Evolutionary conservation across 2,329 filamentous ascomycete genomes (phyloP), one percentile per base, ranked within the genome.

Genomic region (Beauveria medogensis): DNA sequence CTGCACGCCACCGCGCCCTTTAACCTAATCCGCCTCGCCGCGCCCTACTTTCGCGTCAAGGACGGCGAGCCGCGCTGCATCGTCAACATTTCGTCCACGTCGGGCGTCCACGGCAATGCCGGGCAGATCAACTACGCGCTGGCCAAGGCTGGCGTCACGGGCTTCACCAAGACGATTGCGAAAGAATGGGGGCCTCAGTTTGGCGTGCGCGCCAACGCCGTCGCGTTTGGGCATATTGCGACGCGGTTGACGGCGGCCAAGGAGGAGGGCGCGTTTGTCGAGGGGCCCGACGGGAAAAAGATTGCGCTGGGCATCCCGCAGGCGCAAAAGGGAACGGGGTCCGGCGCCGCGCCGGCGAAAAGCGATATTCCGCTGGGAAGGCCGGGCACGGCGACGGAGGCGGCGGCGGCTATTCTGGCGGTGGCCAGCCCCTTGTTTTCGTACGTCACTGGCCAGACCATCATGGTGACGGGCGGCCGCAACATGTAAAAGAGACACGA

Each of bases 71-170:
- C 88, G 5, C 83, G 92, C 60, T 86, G 83, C 72, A 86, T 96
- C 67, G 83, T 96, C 77, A 95, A 94, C 73, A 90, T 96, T 72
- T 89, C 85, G 60, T 90, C 85, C 58, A 95, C 91, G 1, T 90
- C 84, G 37, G 91, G 92, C 58, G 78, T 94, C 14, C 85, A 95
- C 73, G 92, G 92, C 60, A 96, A 96, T 71, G 89, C 91, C 8
- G 91, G 91, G n/a, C 91, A 96, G 79, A 85, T 88, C 67, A 96
- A 96, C 80, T 96, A 96, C 74, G 83, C 88, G 41, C 78, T 92
- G 53, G 92, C 90, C 59, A 96, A 96, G 78, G 89, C 91, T 3
- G 92, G 90, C 51, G 84, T 96, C 16, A 84, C 84, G 12, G 92
- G 92, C 6, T 81, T 96, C 62, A 92, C 89, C 62, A 95, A 94